Base-by-base conservation (phyloP, 306 rosid genomes). In the Herpetospermum pedunculosum region DNA sequence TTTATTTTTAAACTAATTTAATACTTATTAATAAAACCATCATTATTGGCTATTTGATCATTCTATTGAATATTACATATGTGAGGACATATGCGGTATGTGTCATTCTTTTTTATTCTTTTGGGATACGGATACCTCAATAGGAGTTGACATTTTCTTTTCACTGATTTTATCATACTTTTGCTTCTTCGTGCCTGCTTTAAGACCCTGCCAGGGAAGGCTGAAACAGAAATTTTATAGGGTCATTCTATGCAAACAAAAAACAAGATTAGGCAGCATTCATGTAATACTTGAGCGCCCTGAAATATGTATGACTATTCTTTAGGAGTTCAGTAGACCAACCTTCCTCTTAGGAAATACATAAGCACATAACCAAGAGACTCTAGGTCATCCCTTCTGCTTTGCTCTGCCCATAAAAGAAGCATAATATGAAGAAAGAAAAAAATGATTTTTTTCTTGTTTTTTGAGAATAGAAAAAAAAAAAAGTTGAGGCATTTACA, bases 361-460 rank as follows among this genome's bases (percentile, higher is more conserved):
- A 95, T 91, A 68, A 95, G 96, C 82, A 92, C 97, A 79, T 89
- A 95, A 81, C 99, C 99, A 80, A 95, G 99, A 83, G 99, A 95
- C 81, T 95, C 99, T 85, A 95, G 81, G 84, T 95, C 99, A 83
- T 95, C 99, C 89, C 99, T 95, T 89, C 99, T 86, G 93, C 99
- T 95, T 87, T 95, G 99, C 76, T 95, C 99, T 95, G 83, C 82
- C 81, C 74, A 59, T 32, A 76, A 76, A 83, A 78, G 38, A 64
- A 32, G 1, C 76, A 48, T 73, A 64, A 70, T 69, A 43, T 19
- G n/a, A n/a, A n/a, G n/a, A n/a, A n/a, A n/a, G n/a, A n/a, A n/a
- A n/a, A n/a, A n/a, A n/a, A n/a, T n/a, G n/a, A n/a, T n/a, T n/a
- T n/a, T n/a, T n/a, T n/a, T n/a, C n/a, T n/a, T n/a, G n/a, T n/a